Evolutionary conservation across 768 basidiomycete genomes (phyloP).

Genomic region (Kwoniella newhampshirensis): DNA sequence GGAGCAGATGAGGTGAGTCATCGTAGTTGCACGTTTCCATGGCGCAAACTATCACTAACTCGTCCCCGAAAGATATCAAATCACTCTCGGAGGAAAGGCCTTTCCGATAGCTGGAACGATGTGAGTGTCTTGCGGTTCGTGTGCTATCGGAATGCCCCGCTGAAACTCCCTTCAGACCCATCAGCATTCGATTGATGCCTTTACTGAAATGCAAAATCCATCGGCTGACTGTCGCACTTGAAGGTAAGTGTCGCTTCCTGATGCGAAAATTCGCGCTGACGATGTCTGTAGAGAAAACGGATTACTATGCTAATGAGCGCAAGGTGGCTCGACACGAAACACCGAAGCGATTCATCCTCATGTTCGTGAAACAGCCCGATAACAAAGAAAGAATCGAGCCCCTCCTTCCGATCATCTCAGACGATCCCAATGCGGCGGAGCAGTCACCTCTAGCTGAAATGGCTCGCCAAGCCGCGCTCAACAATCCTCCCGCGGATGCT

Average conservation of each 20-base stretch:
- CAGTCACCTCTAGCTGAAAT: slow-evolving; percentile 67
- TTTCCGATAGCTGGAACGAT: slow-evolving; percentile 81
- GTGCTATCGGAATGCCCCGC: neutral
- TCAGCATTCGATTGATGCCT: slow-evolving; percentile 78
- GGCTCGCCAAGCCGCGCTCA: slow-evolving; percentile 52
- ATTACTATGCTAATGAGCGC: slow-evolving; percentile 71
- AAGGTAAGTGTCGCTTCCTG: slow-evolving; percentile 61
- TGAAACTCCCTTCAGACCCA: slow-evolving; percentile 55
- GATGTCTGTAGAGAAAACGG: slow-evolving; percentile 65
- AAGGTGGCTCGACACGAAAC: slow-evolving; percentile 71
- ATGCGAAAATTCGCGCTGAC: neutral
- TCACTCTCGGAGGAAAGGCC: slow-evolving; percentile 69
- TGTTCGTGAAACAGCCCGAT: slow-evolving; percentile 63
- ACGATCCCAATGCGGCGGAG: slow-evolving; percentile 62
- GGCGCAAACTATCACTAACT: slow-evolving; percentile 54
- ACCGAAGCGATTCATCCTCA: slow-evolving; percentile 62
- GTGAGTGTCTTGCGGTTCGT: slow-evolving; percentile 30
- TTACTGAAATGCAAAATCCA: slow-evolving; percentile 79
- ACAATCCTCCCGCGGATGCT: slow-evolving; percentile 30
- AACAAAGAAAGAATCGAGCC: slow-evolving; percentile 57
- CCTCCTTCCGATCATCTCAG: slow-evolving; percentile 75
- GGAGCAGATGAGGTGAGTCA: slow-evolving; percentile 59
- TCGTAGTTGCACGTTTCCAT: slow-evolving; percentile 23
- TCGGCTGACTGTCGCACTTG: slow-evolving; percentile 68
- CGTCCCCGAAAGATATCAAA: slow-evolving; percentile 59